These are phyloP conservation scores for Sordariomycetes sp. DNA, from an alignment of 2,329 filamentous ascomycete genomes.

Conservation along the genomic window DNA sequence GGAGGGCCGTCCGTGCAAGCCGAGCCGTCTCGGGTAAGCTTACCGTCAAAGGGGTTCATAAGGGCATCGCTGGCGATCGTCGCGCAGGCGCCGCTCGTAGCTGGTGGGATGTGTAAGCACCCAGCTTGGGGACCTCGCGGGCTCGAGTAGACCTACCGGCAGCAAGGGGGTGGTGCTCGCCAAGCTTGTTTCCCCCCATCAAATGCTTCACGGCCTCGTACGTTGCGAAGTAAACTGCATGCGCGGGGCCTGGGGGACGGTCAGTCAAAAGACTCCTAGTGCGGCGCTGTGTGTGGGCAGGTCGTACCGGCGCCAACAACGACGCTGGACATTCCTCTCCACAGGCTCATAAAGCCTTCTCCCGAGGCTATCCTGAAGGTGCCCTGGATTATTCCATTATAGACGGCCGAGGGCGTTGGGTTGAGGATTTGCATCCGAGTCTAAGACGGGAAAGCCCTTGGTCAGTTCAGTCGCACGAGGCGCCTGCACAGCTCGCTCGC, in stretches of 20 bases:
- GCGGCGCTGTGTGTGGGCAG: background rate
- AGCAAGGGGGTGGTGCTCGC: slow-evolving; percentile 83
- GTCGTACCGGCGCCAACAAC: slow-evolving; percentile 79
- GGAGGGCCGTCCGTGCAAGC: background rate
- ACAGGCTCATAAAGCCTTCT: slow-evolving; percentile 83
- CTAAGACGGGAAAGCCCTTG: slow-evolving; percentile 29
- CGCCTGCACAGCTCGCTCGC: background rate
- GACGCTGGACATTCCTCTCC: slow-evolving; percentile 94
- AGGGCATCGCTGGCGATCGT: slow-evolving; percentile 96
- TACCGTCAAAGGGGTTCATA: slow-evolving; percentile 98
- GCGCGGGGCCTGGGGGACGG: slow-evolving; percentile 63
- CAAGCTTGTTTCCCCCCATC: slow-evolving; percentile 81
- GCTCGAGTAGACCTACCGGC: slow-evolving; percentile 47
- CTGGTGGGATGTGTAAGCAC: slow-evolving; percentile 28
- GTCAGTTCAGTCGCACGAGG: background rate
- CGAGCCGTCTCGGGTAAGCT: background rate
- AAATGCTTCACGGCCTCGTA: slow-evolving; percentile 96
- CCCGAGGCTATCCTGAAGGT: slow-evolving; percentile 83
- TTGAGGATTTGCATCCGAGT: slow-evolving; percentile 97
- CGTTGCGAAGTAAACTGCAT: slow-evolving; percentile 96
- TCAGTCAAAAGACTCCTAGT: slow-evolving; percentile 5
- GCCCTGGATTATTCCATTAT: slow-evolving; percentile 82
- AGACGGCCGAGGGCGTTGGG: slow-evolving; percentile 65
- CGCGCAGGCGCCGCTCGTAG: slow-evolving; percentile 82
- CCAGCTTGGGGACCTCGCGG: background rate